A percentile compares a stretch with the other conserved stretches of the same genome.
These are phyloP conservation scores for Apiotrichum laibachii DNA, from an alignment of 1,284 basidiomycete species.

Conservation along the genomic window DNA sequence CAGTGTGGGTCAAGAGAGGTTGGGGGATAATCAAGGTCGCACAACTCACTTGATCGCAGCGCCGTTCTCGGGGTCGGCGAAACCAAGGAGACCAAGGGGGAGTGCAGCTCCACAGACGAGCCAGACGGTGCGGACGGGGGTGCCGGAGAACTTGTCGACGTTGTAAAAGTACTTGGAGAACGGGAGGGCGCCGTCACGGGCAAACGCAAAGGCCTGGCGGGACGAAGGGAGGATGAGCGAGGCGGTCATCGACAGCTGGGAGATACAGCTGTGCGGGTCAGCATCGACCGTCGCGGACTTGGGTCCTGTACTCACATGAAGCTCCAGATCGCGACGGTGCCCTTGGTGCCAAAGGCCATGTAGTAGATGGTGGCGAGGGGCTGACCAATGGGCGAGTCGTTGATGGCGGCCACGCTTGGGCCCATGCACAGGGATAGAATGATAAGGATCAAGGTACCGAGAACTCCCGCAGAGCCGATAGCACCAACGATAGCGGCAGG, in stretches of 20 bases:
- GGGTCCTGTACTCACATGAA: constrained; percentile 24
- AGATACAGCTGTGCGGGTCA: constrained; percentile 1
- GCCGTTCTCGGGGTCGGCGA: constrained; percentile 38
- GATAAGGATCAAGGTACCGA: constrained; percentile 55
- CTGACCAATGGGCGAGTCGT: constrained; percentile 63
- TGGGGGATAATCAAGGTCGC: background rate
- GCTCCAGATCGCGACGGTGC: constrained; percentile 50
- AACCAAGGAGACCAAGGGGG: constrained; percentile 39
- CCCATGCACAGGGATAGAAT: constrained; percentile 54
- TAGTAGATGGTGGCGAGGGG: constrained; percentile 55
- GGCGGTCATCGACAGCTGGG: constrained; percentile 39
- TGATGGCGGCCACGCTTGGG: constrained; percentile 59
- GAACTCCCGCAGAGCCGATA: constrained; percentile 59
- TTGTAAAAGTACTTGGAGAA: constrained; percentile 60
- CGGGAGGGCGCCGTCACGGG: constrained; percentile 67
- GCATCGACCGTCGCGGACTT: background rate
- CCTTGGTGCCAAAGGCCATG: constrained; percentile 47
- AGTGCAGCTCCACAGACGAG: constrained; percentile 36
- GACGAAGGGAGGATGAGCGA: constrained; percentile 49
- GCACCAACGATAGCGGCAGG: constrained; percentile 66
- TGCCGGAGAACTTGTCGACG: constrained; percentile 30
- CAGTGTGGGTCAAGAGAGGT: background rate
- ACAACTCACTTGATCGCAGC: constrained; percentile 33
- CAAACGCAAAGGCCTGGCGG: constrained; percentile 65
- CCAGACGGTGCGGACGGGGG: constrained; percentile 46